Base-by-base conservation (phyloP, 2,329 filamentous ascomycete species). In the Exophiala sideris region DNA sequence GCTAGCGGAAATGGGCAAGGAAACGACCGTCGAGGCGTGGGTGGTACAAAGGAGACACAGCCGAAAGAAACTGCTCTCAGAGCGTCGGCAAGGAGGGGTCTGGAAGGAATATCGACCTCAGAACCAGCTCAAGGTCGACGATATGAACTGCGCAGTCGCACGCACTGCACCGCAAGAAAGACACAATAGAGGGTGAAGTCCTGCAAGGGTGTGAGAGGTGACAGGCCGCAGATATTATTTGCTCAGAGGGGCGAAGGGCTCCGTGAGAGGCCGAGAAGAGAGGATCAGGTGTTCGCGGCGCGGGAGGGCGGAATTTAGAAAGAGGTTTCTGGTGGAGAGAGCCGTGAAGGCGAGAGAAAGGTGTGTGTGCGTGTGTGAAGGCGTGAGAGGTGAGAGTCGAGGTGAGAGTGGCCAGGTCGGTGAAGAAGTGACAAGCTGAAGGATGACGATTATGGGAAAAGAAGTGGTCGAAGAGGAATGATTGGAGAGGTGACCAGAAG, bases 391-490 rank as follows among this genome's bases (percentile, higher is more conserved):
- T 58, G 57, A 52, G 52, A 54, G 56, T 54, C 57, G 50, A 56
- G 45, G 54, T 53, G 52, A 63, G 65, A 66, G 62, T 64, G 56
- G 60, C 64, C 56, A 60, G 62, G 60, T 58, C 57, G 59, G 63
- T 61, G 58, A 60, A 48, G 44, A 62, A 55, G 63, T 62, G 62
- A 63, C 61, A 56, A 65, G 63, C 62, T 60, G 62, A 62, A 50
- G 49, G 54, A 56, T 57, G 49, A 59, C 55, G 59, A 55, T 55
- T 45, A 55, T 54, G 63, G 60, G 58, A 58, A 51, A 62, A 60
- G 51, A 52, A 38, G 49, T 45, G 53, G 55, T 64, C 58, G 65
- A 63, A 61, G 66, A 59, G 61, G 59, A 36, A 51, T 59, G 52
- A 60, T 62, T 56, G 53, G 52, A 52, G 56, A 51, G 42, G 54